These are phyloP conservation scores for Penicillium atrosanguineum DNA, from an alignment of 495 filamentous ascomycete species.

Conservation along the genomic window DNA sequence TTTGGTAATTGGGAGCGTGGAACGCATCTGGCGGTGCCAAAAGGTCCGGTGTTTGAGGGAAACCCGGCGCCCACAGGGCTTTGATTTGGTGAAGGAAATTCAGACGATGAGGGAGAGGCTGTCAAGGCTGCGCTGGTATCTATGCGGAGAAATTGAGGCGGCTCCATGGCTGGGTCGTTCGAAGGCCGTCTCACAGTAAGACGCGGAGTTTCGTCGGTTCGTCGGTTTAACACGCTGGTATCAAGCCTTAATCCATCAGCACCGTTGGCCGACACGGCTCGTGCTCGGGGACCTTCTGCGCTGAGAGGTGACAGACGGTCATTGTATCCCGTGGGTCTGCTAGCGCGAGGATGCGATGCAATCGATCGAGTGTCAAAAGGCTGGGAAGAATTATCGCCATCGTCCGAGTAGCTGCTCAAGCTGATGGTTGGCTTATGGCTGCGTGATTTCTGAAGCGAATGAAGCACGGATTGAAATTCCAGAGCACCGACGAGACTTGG, in stretches of 20 bases:
- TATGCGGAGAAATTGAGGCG: constrained; percentile 17
- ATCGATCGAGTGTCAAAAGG: constrained; percentile 51
- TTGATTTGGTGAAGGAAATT: constrained; percentile 18
- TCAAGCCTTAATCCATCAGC: constrained; percentile 44
- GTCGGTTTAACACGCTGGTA: constrained; percentile 25
- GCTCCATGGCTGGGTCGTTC: constrained; percentile 15
- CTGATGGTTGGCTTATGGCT: constrained; percentile 66
- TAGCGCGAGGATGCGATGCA: constrained; percentile 41
- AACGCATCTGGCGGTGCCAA: constrained; percentile 40
- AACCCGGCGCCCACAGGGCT: constrained; percentile 15
- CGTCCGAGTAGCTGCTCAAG: constrained; percentile 69
- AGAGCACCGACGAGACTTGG: constrained; percentile 91
- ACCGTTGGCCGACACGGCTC: constrained; percentile 70
- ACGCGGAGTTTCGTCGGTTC: constrained; percentile 16
- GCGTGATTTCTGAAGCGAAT: constrained; percentile 73
- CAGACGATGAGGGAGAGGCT: constrained; percentile 42
- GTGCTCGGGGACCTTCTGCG: constrained; percentile 35
- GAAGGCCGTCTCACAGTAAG: constrained; percentile 39
- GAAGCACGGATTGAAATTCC: constrained; percentile 88
- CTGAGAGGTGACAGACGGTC: constrained; percentile 32
- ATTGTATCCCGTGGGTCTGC: constrained; percentile 20
- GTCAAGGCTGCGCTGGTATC: constrained; percentile 19
- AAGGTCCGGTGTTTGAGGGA: constrained; percentile 27
- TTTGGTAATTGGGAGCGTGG: constrained; percentile 35
- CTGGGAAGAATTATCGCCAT: constrained; percentile 44